Evolutionary conservation across 495 filamentous ascomycete genomes (phyloP).

Genomic region (Achaetomiella virescens): DNA sequence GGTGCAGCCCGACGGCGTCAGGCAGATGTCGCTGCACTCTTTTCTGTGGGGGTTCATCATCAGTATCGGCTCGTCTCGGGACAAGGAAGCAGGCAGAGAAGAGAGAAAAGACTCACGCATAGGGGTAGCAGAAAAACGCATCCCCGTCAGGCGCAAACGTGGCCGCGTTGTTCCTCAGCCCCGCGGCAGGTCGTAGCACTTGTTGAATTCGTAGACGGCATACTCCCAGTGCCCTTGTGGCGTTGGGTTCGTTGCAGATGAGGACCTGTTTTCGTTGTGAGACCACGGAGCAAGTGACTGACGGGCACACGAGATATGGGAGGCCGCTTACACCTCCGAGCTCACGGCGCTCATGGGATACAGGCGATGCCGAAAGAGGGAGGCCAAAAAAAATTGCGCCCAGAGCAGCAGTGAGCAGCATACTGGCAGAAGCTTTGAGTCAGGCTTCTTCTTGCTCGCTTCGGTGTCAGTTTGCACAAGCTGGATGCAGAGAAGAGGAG

Average conservation of each 20-base stretch:
- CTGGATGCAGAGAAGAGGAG: not conserved
- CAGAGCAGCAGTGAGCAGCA: not conserved
- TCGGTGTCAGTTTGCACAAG: not conserved
- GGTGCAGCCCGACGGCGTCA: constrained; percentile 40
- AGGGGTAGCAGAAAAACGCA: constrained; percentile 37
- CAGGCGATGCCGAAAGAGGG: not conserved
- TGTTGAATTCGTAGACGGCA: constrained; percentile 29
- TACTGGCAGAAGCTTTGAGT: too few relatives aligned
- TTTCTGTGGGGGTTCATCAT: not conserved
- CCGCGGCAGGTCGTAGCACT: constrained; percentile 34
- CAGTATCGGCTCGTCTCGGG: not conserved
- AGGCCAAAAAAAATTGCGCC: not conserved
- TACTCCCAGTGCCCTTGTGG: constrained; percentile 34
- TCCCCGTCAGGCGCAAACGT: constrained; percentile 40
- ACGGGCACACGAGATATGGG: not conserved
- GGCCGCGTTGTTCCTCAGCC: constrained; percentile 26
- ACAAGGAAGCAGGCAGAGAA: too few relatives aligned
- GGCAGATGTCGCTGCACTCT: constrained; percentile 36
- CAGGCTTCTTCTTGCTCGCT: too few relatives aligned
- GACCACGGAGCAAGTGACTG: not conserved
- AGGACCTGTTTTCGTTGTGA: constrained; percentile 30
- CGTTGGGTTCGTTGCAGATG: constrained; percentile 39
- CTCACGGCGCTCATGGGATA: not conserved
- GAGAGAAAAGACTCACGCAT: constrained; percentile 21
- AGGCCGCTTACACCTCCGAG: constrained; percentile 11